Evolutionary conservation across 257 asterid species (phyloP).

Genomic region (Forsythia suspensa): DNA sequence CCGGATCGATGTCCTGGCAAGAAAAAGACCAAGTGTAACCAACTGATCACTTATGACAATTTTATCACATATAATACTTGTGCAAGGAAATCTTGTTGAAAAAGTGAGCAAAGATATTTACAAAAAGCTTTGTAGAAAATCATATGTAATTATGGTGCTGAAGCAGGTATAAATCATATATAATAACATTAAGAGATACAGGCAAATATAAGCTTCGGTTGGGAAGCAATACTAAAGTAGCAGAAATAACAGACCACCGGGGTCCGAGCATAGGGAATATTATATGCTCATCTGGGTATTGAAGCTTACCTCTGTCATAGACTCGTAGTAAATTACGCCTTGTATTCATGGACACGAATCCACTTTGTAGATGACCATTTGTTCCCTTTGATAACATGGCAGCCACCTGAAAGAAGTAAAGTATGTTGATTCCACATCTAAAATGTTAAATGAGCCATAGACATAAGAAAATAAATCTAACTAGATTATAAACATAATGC

Average conservation of each 20-base stretch:
- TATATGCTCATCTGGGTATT: slow-evolving; percentile 10
- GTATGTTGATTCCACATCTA: slow-evolving; percentile 4
- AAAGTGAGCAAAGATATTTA: no score
- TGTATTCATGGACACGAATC: slow-evolving; percentile 83
- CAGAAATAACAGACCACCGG: neutral
- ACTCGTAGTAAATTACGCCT: slow-evolving; percentile 33
- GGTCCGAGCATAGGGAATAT: neutral
- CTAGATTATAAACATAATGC: neutral
- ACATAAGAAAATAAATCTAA: neutral
- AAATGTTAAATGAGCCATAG: slow-evolving; percentile 1
- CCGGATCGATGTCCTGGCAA: no score
- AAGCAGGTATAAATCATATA: neutral
- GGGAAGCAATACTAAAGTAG: neutral
- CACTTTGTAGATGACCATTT: slow-evolving; percentile 99
- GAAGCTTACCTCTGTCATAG: slow-evolving; percentile 40
- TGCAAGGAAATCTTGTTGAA: no score
- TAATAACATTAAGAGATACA: neutral
- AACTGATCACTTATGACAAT: no score
- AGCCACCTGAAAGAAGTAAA: slow-evolving; percentile 62
- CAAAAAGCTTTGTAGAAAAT: no score
- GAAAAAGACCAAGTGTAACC: no score
- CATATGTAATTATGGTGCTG: neutral
- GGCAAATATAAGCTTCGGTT: neutral
- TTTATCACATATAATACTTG: no score
- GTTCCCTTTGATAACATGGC: slow-evolving; percentile 90